Evolutionary conservation across 2,329 filamentous ascomycete species (phyloP).

Genomic region (Colletotrichum lindemuthianum): DNA sequence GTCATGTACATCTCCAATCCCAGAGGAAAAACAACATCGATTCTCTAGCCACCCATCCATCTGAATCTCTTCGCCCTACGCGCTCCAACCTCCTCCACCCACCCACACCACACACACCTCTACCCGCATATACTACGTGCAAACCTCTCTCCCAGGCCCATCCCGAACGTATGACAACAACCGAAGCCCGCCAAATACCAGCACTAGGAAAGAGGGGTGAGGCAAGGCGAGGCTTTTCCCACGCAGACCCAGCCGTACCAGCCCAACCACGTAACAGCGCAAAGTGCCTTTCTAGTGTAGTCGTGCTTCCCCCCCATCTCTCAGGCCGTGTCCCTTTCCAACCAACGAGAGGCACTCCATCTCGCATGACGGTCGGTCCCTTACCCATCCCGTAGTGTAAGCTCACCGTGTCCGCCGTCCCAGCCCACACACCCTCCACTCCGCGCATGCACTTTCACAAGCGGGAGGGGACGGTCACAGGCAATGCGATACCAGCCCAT

Average conservation of each 20-base stretch:
- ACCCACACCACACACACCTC: not conserved
- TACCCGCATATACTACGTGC: not conserved
- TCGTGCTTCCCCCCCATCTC: too few species aligned
- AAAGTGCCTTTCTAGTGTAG: not conserved
- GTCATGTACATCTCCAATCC: not conserved
- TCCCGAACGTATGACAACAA: slow-evolving; percentile 29
- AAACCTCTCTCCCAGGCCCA: slow-evolving; percentile 13
- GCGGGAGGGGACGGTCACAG: slow-evolving; percentile 13
- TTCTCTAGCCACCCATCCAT: not conserved
- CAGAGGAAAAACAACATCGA: too few species aligned
- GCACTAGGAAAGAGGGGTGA: slow-evolving; percentile 14
- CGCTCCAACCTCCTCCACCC: slow-evolving; percentile 4
- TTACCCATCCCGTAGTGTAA: slow-evolving; percentile 22
- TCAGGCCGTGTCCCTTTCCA: not conserved
- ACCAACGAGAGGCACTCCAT: slow-evolving; percentile 33
- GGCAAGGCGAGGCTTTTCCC: not conserved
- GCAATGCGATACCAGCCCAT: slow-evolving; percentile 7
- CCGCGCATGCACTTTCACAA: slow-evolving; percentile 13
- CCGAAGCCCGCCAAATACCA: slow-evolving; percentile 19
- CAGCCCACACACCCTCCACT: slow-evolving; percentile 17
- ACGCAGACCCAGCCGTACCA: slow-evolving; percentile 9
- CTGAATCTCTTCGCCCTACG: not conserved
- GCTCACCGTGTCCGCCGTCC: slow-evolving; percentile 21
- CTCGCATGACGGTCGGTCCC: slow-evolving; percentile 31
- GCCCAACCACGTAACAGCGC: not conserved